Evolutionary conservation across 768 basidiomycete genomes (phyloP).

Genomic region (Cystofilobasidium ferigula): DNA sequence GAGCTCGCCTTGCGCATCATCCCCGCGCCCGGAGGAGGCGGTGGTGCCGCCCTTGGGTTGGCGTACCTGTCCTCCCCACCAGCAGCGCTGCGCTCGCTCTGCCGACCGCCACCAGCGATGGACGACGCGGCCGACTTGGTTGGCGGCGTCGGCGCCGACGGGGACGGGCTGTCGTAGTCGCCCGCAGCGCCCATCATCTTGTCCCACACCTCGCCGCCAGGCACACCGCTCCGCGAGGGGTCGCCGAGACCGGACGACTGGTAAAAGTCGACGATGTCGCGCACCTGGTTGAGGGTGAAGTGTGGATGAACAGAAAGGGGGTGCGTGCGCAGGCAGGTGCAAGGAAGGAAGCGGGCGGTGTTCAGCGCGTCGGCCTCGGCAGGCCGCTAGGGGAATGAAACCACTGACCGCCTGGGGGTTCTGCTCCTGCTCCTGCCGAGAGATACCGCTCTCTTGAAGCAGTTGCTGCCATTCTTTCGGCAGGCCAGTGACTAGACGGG

Average conservation of each 20-base stretch:
- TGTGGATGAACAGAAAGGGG: too few species aligned
- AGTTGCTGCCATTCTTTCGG: slow-evolving; percentile 99
- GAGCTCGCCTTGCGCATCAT: slow-evolving; percentile 1
- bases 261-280: slow-evolving; percentile 98
- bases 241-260: slow-evolving; percentile 42
- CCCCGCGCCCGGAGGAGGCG: neutral
- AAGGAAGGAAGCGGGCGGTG: too few species aligned
- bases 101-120: too few species aligned
- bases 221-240: slow-evolving; percentile 39
- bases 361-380: too few species aligned
- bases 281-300: slow-evolving; percentile 41
- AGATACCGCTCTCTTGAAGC: slow-evolving; percentile 88
- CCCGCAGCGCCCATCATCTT: slow-evolving; percentile 42
- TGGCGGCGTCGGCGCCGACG: neutral
- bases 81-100: neutral
- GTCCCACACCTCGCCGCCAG: slow-evolving; percentile 30
- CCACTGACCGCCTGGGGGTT: slow-evolving; percentile 80
- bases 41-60: neutral
- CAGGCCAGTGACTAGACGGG: slow-evolving; percentile 49
- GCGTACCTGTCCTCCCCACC: neutral
- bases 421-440: slow-evolving; percentile 85
- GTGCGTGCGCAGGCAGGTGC: too few species aligned
- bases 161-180: slow-evolving; percentile 1
- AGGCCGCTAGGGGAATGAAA: too few species aligned
- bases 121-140: neutral